Conservation (phyloP, 495 filamentous ascomycete genomes). For the Penicillium malachiteum region DNA sequence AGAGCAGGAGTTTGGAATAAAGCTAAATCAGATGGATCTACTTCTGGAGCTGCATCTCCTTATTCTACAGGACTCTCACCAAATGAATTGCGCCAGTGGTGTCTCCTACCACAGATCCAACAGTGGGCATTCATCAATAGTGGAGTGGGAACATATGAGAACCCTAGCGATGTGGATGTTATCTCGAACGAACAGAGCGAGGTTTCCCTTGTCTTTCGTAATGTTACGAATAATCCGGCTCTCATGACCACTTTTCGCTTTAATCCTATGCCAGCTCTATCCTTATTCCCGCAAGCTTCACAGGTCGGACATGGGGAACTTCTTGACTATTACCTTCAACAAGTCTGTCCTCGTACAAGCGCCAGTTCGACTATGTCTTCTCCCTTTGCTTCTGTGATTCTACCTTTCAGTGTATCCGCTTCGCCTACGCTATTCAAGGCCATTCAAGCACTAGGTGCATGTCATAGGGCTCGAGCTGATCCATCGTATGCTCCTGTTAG, state of each 20-base stretch:
- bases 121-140: constrained; percentile 43
- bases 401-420: constrained; percentile 39
- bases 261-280: constrained; percentile 8
- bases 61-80: constrained; percentile 10
- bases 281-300: constrained; percentile 33
- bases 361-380: constrained; percentile 36
- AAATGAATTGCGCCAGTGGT: constrained; percentile 33
- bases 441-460: constrained; percentile 42
- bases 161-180: constrained; percentile 28
- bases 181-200: constrained; percentile 26
- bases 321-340: constrained; percentile 45
- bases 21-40: constrained; percentile 11
- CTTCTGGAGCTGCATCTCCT: constrained; percentile 12
- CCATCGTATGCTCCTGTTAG: constrained; percentile 30
- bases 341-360: constrained; percentile 44
- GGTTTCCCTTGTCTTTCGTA: constrained; percentile 12
- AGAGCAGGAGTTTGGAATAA: constrained; percentile 46
- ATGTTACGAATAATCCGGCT: constrained; percentile 4
- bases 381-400: constrained; percentile 42
- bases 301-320: constrained; percentile 28
- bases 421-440: constrained; percentile 39
- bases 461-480: constrained; percentile 35
- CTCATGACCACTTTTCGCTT: background rate
- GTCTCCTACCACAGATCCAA: constrained; percentile 25
- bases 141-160: constrained; percentile 32